Conservation (phyloP, 257 asterid species). For the Echium plantagineum region DNA sequence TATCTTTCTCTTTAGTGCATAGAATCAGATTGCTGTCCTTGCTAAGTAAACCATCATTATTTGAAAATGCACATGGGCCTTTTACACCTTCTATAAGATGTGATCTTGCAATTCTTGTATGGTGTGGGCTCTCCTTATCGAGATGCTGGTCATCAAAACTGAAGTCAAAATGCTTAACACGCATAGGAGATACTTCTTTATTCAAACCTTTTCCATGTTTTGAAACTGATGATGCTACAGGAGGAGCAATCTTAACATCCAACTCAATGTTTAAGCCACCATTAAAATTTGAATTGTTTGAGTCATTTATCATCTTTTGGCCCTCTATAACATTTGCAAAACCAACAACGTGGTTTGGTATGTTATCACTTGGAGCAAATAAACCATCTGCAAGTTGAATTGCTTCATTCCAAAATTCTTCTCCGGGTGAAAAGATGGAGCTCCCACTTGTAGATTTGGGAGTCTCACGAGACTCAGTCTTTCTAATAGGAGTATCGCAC, state of each 20-base stretch:
- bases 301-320: slow-evolving; percentile 23
- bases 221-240: slow-evolving; percentile 24
- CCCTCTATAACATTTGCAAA: slow-evolving; percentile 22
- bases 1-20: slow-evolving; percentile 18
- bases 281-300: slow-evolving; percentile 29
- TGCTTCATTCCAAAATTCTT: slow-evolving; percentile 94
- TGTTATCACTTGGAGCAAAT: slow-evolving; percentile 31
- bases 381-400: slow-evolving; percentile 83
- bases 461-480: slow-evolving; percentile 35
- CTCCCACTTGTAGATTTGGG: slow-evolving; percentile 65
- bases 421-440: slow-evolving; percentile 91
- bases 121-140: slow-evolving; percentile 22
- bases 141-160: slow-evolving; percentile 39
- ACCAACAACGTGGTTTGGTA: slow-evolving; percentile 30
- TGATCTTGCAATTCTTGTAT: slow-evolving; percentile 20
- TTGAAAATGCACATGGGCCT: slow-evolving; percentile 20
- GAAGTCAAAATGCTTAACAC: slow-evolving; percentile 92
- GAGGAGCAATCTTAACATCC: slow-evolving; percentile 31
- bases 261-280: slow-evolving; percentile 16
- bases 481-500: slow-evolving; percentile 47
- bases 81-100: slow-evolving; percentile 19
- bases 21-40: slow-evolving; percentile 7
- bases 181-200: slow-evolving; percentile 69
- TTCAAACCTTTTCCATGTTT: slow-evolving; percentile 39
- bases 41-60: slow-evolving; percentile 17